phyloP scores from a whole-genome alignment of 192 early-diverging fungal genomes.

The Podila clonocystis region DNA sequence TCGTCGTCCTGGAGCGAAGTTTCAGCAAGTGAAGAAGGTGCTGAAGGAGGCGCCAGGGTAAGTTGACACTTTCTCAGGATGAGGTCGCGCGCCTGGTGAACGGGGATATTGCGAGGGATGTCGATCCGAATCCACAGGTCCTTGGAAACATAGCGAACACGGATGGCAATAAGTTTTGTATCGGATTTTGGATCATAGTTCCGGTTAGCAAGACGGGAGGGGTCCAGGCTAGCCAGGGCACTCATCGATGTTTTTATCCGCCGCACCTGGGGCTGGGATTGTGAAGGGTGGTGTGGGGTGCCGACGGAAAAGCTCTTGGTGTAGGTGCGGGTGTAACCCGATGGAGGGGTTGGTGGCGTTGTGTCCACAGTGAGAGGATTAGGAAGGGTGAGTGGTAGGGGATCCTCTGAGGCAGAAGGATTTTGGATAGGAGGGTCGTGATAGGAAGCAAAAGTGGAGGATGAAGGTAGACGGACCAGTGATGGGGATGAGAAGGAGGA shows the following conservation, averaged over 20 bases:
- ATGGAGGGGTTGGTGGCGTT: background rate
- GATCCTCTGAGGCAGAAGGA: background rate
- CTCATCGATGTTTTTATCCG: conserved; percentile 27
- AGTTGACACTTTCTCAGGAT: conserved; percentile 30
- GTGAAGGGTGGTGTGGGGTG: conserved; percentile 3
- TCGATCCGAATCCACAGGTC: conserved; percentile 39
- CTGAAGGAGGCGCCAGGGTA: conserved; percentile 15
- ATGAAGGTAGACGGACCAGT: background rate
- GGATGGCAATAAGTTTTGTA: conserved; percentile 16
- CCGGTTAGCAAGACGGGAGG: conserved; percentile 6
- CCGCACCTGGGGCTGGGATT: conserved; percentile 8
- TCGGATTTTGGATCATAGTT: conserved; percentile 8
- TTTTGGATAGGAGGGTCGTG: background rate
- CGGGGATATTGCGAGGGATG: conserved; percentile 29
- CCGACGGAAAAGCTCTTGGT: conserved; percentile 24
- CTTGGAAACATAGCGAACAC: conserved; percentile 32
- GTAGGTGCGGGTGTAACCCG: conserved; percentile 15
- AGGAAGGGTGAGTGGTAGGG: conserved; percentile 3
- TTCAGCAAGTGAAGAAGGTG: conserved; percentile 27
- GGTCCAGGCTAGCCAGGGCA: conserved; percentile 33
- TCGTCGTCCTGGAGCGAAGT: conserved; percentile 6
- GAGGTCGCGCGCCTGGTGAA: conserved; percentile 29
- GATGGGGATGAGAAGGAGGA: conserved; percentile 16
- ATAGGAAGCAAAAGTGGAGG: background rate
- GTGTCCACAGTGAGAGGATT: conserved; percentile 5